Conservation (phyloP, 2,329 filamentous ascomycete species). For the Fusarium phyllophilum region DNA sequence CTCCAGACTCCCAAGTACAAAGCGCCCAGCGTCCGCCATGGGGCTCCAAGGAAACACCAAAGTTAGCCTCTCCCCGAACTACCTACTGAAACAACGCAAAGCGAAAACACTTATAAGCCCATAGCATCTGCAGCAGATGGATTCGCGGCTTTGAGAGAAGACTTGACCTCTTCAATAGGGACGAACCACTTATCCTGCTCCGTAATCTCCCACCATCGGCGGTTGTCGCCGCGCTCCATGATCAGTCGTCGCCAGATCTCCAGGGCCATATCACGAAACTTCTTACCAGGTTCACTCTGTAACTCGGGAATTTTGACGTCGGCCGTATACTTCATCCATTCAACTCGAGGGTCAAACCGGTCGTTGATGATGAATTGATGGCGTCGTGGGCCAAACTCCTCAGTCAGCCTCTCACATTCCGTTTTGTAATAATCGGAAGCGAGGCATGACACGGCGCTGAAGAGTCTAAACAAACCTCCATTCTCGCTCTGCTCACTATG, state of each 20-base stretch:
- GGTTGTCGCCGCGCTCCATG: not conserved
- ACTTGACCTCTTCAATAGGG: not conserved
- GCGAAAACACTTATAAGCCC: not conserved
- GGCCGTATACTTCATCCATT: slow-evolving; percentile 6
- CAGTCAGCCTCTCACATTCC: not conserved
- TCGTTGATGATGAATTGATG: slow-evolving; percentile 4
- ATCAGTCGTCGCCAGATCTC: not conserved
- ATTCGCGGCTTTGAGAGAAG: not conserved
- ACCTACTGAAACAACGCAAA: not conserved
- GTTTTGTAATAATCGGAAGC: not conserved
- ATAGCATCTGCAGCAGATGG: not conserved
- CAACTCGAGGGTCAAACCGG: slow-evolving; percentile 11
- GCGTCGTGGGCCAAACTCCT: not conserved
- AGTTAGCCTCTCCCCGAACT: not conserved
- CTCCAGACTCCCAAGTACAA: not conserved
- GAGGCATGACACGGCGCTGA: not conserved
- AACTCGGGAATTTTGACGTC: not conserved
- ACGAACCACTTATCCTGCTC: slow-evolving; percentile 5
- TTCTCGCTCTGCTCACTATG: not conserved
- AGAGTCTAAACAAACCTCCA: slow-evolving; percentile 1
- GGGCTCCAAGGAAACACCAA: no score
- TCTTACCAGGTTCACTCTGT: not conserved
- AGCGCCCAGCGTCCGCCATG: not conserved
- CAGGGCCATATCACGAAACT: not conserved
- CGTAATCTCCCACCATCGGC: slow-evolving; percentile 4